Evolutionary conservation across 306 rosid species (phyloP), one percentile per base, ranked within the genome.

Genomic region (Quercus parvula): DNA sequence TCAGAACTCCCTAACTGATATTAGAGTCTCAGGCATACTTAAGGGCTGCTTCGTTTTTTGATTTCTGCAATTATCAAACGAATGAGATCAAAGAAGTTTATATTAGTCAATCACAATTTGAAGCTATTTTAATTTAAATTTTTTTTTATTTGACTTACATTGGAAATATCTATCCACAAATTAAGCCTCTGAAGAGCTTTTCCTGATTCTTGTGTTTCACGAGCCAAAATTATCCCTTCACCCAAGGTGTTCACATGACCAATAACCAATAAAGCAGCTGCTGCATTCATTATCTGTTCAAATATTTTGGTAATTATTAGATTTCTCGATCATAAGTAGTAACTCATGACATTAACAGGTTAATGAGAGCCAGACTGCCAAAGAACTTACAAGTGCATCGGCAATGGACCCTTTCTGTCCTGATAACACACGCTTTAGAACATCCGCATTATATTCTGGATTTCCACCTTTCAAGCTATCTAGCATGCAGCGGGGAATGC

Each of bases 391-490:
- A 52, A 96, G 71, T 81, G 99, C 96, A 90, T 96, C 91, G 24
- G 99, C 99, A 72, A 89, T 73, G 52, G 89, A 80, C 76, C 99
- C 94, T 63, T 75, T 87, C 84, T 96, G 96, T 41, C 99, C 99
- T 3, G 92, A 92, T 56, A 96, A 78, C 70, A 96, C 92, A 31
- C 93, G 93, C 77, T 78, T 91, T 81, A 96, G 41, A 52, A 67
- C 87, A 72, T 83, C 89, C 28, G 98, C 92, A 54, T 93, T 96
- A 83, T 89, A 93, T 75, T 85, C 84, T 1, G 98, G 91, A 51
- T 46, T 96, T 70, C 97, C 99, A 30, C 99, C 99, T 88, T 71
- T 89, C 81, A 96, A 87, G 84, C 27, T 51, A 35, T 90, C 90
- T 69, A 96, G 54, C 59, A 56, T 91, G 86, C 98, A 96, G 59